Base-by-base conservation (phyloP, 2,329 filamentous ascomycete species). In the Ascochyta viciae-villosae region DNA sequence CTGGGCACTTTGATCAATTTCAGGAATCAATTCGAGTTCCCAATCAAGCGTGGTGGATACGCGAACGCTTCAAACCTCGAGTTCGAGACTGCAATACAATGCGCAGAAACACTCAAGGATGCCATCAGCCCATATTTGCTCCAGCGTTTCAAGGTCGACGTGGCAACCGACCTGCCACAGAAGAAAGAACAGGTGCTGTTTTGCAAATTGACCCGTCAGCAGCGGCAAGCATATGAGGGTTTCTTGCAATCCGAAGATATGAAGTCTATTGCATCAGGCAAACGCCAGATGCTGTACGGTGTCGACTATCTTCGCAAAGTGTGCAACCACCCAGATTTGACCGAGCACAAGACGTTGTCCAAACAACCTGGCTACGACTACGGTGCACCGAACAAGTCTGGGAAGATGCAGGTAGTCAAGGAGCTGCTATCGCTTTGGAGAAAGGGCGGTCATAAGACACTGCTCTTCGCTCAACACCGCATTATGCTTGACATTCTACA, bases 111-210 rank as follows among this genome's bases (percentile, higher is more conserved):
- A 0, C 78, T 99, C 39, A 97, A 97, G 69, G 92, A 96, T 63
- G 89, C 92, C 0, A 96, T 99, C 65, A 93, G 90, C 65, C 92
- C 94, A 2, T 99, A 97, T 71, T 82, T 99, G 5, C 82, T 99
- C 3, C 94, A 98, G 71, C 87, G 95, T 8, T 87, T 96, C 72
- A 99, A 99, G 76, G 86, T 90, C 2, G 95, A 99, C 74, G 95
- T 99, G 13, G 94, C 95, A 4, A 87, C 93, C 7, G 94, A 98
- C 74, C 80, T 99, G 12, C 95, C 95, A 0, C 91, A 96, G 75
- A 99, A 99, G 82, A 96, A 88, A 46, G 95, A 99, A 73, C 91
- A 96, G 65, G 95, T 99, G 0, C 81, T 99, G 3, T 98, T 99
- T 74, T 98, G 95, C 78, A 96, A 96, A 72, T 80, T 99, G 58